phyloP scores from a whole-genome alignment of 768 basidiomycete species.

The Termitomyces sp. region DNA sequence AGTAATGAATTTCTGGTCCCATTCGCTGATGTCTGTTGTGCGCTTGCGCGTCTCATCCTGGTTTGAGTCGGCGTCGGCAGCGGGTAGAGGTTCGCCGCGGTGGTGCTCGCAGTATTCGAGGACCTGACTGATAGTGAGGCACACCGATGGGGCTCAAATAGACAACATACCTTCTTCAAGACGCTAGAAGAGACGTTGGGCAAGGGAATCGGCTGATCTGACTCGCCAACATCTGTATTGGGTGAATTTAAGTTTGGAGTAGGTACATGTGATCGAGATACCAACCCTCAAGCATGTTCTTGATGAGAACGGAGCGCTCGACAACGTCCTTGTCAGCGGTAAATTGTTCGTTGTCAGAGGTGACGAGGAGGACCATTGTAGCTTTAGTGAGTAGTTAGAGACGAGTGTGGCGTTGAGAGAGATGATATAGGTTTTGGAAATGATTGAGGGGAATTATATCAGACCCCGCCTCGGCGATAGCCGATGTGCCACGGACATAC shows the following conservation, averaged over 20 bases:
- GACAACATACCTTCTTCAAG: conserved; percentile 72
- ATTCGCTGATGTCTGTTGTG: conserved; percentile 98
- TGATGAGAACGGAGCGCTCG: conserved; percentile 94
- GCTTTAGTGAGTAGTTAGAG: conserved; percentile 10
- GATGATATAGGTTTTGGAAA: neutral
- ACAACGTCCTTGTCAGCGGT: conserved; percentile 91
- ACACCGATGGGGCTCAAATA: neutral
- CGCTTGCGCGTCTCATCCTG: conserved; percentile 96
- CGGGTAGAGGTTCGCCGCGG: conserved; percentile 92
- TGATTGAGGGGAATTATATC: conserved; percentile 28
- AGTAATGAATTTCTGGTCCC: conserved; percentile 98
- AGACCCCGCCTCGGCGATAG: conserved; percentile 32
- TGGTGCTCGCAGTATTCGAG: conserved; percentile 99
- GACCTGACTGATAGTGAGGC: conserved; percentile 52
- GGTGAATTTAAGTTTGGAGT: conserved; percentile 11
- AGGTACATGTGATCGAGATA: conserved; percentile 9
- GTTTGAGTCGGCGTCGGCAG: conserved; percentile 72
- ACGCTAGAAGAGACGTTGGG: conserved; percentile 94
- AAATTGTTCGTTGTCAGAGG: conserved; percentile 96
- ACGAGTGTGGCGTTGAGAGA: conserved; percentile 17
- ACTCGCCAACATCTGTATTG: conserved; percentile 83
- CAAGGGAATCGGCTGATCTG: conserved; percentile 89
- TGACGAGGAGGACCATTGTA: conserved; percentile 82
- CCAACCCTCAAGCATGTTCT: conserved; percentile 98
- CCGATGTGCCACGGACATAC: conserved; percentile 25